Conservation (phyloP, 139 green algal species). For the Chlamydomonas sphaeroides region DNA sequence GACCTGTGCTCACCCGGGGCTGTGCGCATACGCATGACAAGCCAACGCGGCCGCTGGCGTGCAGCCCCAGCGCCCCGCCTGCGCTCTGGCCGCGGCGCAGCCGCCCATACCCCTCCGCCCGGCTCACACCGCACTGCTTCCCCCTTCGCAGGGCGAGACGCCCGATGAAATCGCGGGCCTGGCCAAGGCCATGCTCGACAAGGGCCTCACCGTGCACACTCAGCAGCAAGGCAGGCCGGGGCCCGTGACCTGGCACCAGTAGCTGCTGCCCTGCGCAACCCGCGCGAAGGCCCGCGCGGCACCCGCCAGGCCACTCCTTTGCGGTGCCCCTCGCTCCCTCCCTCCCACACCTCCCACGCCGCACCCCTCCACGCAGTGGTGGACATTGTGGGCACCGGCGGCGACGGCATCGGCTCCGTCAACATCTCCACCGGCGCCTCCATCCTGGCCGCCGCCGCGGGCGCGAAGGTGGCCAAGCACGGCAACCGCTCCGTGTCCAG, state of each 20-base stretch:
- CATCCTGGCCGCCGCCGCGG: constrained; percentile 94
- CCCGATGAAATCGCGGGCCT: constrained; percentile 93
- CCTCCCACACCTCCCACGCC: too few relatives aligned
- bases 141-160: constrained; percentile 94
- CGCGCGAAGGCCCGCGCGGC: too few relatives aligned
- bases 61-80: too few relatives aligned
- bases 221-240: constrained; percentile 52
- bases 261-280: not conserved
- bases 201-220: constrained; percentile 71
- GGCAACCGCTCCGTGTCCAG: constrained; percentile 94
- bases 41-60: too few relatives aligned
- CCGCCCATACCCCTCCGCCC: too few relatives aligned
- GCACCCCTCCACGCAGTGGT: too few relatives aligned
- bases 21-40: too few relatives aligned
- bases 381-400: constrained; percentile 99
- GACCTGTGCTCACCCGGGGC: too few relatives aligned
- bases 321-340: too few relatives aligned
- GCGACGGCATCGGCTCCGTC: constrained; percentile 96
- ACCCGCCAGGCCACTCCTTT: too few relatives aligned
- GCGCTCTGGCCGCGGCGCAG: too few relatives aligned
- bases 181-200: constrained; percentile 83
- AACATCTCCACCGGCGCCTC: constrained; percentile 98
- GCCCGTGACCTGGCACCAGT: not conserved
- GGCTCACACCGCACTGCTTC: too few relatives aligned
- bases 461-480: constrained; percentile 96